Evolutionary conservation across 768 basidiomycete genomes (phyloP).

Genomic region (Tulasnella sp.): DNA sequence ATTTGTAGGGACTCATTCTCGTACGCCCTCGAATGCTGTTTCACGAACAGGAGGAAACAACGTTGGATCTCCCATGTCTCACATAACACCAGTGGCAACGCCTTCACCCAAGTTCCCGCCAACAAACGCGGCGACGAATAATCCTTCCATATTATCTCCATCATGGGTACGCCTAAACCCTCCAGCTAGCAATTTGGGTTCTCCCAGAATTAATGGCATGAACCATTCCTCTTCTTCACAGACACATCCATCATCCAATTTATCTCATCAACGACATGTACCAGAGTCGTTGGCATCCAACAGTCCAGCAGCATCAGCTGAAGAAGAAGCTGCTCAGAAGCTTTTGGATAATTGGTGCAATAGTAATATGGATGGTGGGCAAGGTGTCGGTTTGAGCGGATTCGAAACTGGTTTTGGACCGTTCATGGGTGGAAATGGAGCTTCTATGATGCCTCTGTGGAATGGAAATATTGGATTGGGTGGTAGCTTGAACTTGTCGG

Average conservation of each 20-base stretch:
- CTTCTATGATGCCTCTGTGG: background rate
- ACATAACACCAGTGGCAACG: slow-evolving; percentile 2
- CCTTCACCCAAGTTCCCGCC: slow-evolving; percentile 7
- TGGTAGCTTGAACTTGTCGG: slow-evolving; percentile 19
- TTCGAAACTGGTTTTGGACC: slow-evolving; percentile 2
- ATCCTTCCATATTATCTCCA: background rate
- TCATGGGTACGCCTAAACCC: background rate
- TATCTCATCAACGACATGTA: background rate
- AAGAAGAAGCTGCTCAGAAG: slow-evolving; percentile 62
- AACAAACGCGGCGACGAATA: background rate
- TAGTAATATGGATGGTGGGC: slow-evolving; percentile 34
- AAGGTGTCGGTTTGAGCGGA: background rate
- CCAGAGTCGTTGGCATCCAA: slow-evolving; percentile 30
- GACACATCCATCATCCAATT: background rate
- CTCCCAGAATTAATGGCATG: background rate
- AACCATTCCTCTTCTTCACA: background rate
- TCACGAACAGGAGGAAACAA: background rate
- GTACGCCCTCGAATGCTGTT: slow-evolving; percentile 3
- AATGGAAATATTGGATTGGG: slow-evolving; percentile 32
- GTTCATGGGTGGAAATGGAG: background rate
- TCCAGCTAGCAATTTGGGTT: background rate
- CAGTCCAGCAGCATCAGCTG: slow-evolving; percentile 34
- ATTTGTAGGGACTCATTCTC: slow-evolving; percentile 4
- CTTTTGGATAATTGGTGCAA: slow-evolving; percentile 77
- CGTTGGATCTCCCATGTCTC: background rate